Percentiles rank a stretch among this genome's conserved stretches.
phyloP scores from a whole-genome alignment of 2,329 filamentous ascomycete genomes.

The Triangularia verruculosa region DNA sequence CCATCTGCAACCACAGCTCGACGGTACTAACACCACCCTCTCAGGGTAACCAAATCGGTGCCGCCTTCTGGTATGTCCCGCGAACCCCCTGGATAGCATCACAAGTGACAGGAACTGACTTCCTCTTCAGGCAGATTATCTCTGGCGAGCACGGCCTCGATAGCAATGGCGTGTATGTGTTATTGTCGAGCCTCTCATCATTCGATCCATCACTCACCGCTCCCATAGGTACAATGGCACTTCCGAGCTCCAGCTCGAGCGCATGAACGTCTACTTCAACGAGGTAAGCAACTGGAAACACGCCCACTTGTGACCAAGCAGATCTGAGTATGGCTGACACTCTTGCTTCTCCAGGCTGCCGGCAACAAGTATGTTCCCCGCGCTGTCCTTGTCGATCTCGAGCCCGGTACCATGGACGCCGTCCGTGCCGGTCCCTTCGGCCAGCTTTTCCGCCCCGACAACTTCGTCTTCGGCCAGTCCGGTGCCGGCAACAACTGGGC shows the following conservation, averaged over 20 bases:
- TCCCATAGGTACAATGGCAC: constrained; percentile 83
- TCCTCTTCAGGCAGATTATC: constrained; percentile 65
- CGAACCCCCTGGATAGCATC: not conserved
- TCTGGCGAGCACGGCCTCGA: constrained; percentile 95
- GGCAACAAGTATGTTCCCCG: constrained; percentile 99
- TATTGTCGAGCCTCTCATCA: constrained; percentile 9
- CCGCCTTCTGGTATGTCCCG: constrained; percentile 91
- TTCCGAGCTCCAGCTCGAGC: constrained; percentile 98
- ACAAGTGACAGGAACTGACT: constrained; percentile 38
- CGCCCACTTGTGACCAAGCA: not conserved
- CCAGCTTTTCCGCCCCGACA: constrained; percentile 99
- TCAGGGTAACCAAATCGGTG: constrained; percentile 99
- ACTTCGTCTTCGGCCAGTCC: constrained; percentile 99
- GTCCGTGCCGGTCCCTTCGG: constrained; percentile 97
- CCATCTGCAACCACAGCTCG: constrained; percentile 7
- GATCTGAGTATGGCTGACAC: constrained; percentile 21
- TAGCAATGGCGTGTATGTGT: constrained; percentile 86
- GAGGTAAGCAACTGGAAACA: constrained; percentile 25
- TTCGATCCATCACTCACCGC: constrained; percentile 31
- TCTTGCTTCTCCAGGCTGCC: constrained; percentile 61
- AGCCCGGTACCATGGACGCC: constrained; percentile 99
- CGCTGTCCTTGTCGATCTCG: constrained; percentile 98
- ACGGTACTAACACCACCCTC: constrained; percentile 38
- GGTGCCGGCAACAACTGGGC: constrained; percentile 99
- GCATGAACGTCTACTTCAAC: constrained; percentile 99